Conservation (phyloP, 495 filamentous ascomycete genomes). For the Pseudevernia furfuracea region DNA sequence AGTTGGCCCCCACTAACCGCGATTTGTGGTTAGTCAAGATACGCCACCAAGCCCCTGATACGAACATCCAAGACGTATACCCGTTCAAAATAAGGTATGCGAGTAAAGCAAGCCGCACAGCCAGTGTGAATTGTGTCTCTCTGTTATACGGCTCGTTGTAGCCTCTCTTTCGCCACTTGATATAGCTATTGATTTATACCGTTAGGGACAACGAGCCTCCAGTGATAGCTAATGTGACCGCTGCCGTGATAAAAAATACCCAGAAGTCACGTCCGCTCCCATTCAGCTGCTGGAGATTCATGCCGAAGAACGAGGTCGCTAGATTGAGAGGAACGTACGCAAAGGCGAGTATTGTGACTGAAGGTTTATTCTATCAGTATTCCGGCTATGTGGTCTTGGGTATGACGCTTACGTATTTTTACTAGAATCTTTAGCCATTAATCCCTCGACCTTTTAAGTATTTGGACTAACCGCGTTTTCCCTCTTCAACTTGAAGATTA, state of each 20-base stretch:
- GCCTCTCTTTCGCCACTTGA: background rate
- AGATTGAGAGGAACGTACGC: conserved; percentile 19
- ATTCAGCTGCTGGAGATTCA: conserved; percentile 21
- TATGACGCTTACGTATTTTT: background rate
- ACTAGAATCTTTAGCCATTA: background rate
- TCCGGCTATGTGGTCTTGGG: background rate
- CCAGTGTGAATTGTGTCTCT: background rate
- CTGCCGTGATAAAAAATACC: conserved; percentile 9
- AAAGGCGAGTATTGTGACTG: conserved; percentile 18
- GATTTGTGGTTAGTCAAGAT: background rate
- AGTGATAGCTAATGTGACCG: background rate
- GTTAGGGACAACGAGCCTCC: background rate
- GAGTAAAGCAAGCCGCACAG: background rate
- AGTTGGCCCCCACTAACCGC: background rate
- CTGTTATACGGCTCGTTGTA: background rate
- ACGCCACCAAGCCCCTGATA: background rate
- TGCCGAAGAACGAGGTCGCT: conserved; percentile 16
- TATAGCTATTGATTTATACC: background rate
- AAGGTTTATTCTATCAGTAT: background rate
- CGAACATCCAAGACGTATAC: background rate
- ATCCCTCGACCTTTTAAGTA: background rate
- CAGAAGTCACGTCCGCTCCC: background rate
- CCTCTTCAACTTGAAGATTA: background rate
- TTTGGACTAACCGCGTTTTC: background rate
- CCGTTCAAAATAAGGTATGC: background rate